Conservation (phyloP, 2,329 filamentous ascomycete species). For the Cladosporium sp. region DNA sequence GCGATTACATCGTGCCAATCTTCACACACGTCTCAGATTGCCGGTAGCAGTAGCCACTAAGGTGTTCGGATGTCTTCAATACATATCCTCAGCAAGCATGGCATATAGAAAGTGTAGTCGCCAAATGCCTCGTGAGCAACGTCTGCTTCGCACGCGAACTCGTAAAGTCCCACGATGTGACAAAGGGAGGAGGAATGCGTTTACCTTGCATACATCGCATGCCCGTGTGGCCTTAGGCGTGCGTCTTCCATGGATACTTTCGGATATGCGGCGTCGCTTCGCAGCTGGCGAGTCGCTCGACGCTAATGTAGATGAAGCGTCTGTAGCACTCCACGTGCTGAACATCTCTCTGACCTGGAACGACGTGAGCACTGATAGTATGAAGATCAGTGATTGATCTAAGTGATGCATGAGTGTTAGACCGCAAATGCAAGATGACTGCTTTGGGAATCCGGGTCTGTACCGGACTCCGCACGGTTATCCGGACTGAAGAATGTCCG, state of each 20-base stretch:
- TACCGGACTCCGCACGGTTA: not conserved
- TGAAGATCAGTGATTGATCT: not conserved
- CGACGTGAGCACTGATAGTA: not conserved
- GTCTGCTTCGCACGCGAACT: not conserved
- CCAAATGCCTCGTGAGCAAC: not conserved
- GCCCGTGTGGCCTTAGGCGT: slow-evolving; percentile 15
- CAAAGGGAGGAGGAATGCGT: not conserved
- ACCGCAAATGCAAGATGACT: not conserved
- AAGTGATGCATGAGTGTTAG: too few species aligned
- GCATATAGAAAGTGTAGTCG: too few species aligned
- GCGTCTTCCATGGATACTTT: not conserved
- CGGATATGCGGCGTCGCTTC: slow-evolving; percentile 7
- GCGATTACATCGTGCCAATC: too few species aligned
- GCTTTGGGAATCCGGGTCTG: not conserved
- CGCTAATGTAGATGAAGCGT: not conserved
- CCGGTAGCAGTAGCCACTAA: too few species aligned
- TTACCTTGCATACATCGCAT: slow-evolving; percentile 17
- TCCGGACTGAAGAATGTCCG: not conserved
- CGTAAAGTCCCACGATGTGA: not conserved
- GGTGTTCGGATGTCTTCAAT: too few species aligned
- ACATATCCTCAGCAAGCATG: too few species aligned
- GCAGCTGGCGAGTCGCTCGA: not conserved
- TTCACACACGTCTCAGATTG: too few species aligned
- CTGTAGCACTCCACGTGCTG: slow-evolving; percentile 10
- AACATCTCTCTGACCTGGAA: not conserved